Evolutionary conservation across 1,284 basidiomycete species (phyloP).

Genomic region (Polyporus tsugae): DNA sequence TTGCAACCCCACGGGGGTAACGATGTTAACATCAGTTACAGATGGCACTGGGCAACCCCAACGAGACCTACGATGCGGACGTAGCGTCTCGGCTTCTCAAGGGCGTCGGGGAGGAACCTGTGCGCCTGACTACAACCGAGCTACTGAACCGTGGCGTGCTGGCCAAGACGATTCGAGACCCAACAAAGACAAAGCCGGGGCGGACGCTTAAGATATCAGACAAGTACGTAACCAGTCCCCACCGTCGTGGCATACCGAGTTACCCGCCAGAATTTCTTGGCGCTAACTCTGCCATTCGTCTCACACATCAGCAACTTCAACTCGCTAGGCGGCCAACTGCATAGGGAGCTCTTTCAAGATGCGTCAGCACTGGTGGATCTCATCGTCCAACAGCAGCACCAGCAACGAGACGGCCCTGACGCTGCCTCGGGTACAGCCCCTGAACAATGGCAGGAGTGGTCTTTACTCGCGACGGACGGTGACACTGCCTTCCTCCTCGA

Average conservation of each 20-base stretch:
- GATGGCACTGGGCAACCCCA: conserved; percentile 82
- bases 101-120: conserved; percentile 58
- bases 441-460: conserved; percentile 73
- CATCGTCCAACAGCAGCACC: conserved; percentile 30
- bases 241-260: conserved; percentile 16
- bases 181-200: conserved; percentile 67
- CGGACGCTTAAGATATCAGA: conserved; percentile 80
- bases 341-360: conserved; percentile 72
- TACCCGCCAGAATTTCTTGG: conserved; percentile 9
- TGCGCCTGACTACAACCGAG: conserved; percentile 62
- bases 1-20: not conserved
- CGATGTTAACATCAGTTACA: conserved; percentile 38
- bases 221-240: conserved; percentile 45
- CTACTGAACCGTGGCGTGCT: conserved; percentile 69
- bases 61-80: conserved; percentile 69
- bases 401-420: not conserved
- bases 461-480: conserved; percentile 75
- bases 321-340: conserved; percentile 69
- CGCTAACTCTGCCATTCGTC: not conserved
- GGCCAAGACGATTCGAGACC: conserved; percentile 71
- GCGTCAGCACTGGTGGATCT: conserved; percentile 70
- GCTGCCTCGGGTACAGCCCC: conserved; percentile 44
- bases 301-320: conserved; percentile 63
- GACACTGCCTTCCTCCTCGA: conserved; percentile 77
- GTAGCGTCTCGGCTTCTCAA: conserved; percentile 64